Base-by-base conservation (phyloP, 495 filamentous ascomycete species). In the Hyaloscypha hepaticicola region DNA sequence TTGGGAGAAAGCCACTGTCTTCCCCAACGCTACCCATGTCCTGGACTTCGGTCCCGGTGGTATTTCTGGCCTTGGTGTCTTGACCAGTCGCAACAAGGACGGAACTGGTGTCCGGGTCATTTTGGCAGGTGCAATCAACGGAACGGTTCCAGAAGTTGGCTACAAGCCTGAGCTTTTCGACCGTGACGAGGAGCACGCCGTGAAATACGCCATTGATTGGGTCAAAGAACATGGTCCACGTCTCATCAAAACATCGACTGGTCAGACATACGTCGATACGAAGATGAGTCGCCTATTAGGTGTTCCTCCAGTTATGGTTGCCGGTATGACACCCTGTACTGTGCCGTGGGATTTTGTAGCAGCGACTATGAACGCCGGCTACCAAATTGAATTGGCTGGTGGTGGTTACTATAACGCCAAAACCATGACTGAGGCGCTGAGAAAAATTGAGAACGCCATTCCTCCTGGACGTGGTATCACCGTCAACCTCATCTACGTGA, bases 161-260 rank as follows among this genome's bases (percentile, higher is more conserved):
- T 99, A 97, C 79, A 97, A 97, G 79, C 88, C 95, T 0, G 95
- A 98, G 76, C 80, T 99, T 16, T 99, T 99, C 65, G 94, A 99
- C 72, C 88, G 96, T 52, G 96, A 98, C 70, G 89, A 93, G 66
- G 88, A 90, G 70, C 87, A 96, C 67, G 92, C 95, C 2, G 91
- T 99, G 67, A 96, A 92, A 74, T 98, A 89, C 75, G 95, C 96
- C 28, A 87, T 92, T n/a, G 91, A 99, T 74, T 99, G 95, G 95
- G 93, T 98, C 50, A 94, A 95, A 75, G 92, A 97, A 73, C 89
- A 95, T 73, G 92, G 95, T 21, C 95, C 95, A 3, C 87, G 86
- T 57, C 83, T 99, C 49, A 86, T 93, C 68, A 92, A 90, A 79
- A 97, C 91, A 24, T 92, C 92, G 7, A 82, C 82, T 55, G 95